Percentiles rank a stretch among this genome's conserved stretches.
Evolutionary conservation across 1,284 basidiomycete genomes (phyloP).

Genomic region (Meripilus lineatus): DNA sequence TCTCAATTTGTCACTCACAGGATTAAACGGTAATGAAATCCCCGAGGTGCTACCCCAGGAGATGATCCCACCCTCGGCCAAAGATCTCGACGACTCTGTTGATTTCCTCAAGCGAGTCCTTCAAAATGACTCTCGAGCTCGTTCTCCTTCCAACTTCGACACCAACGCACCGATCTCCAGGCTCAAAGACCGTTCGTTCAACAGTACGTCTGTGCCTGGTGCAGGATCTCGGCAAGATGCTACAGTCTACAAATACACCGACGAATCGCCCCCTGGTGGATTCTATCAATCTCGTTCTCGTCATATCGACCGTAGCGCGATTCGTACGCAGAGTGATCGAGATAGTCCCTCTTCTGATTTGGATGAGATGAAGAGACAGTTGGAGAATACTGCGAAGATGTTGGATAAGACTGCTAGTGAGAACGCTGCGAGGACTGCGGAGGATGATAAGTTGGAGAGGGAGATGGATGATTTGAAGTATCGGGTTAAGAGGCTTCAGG

Average conservation of each 20-base stretch:
- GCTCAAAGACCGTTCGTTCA: slow-evolving; percentile 70
- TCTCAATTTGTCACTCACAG: slow-evolving; percentile 48
- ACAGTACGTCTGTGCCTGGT: slow-evolving; percentile 44
- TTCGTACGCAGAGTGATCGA: slow-evolving; percentile 72
- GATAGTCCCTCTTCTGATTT: slow-evolving; percentile 74
- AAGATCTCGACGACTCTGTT: slow-evolving; percentile 89
- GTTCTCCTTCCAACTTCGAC: slow-evolving; percentile 48
- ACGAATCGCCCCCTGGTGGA: slow-evolving; percentile 50
- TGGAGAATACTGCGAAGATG: slow-evolving; percentile 79
- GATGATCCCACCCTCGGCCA: slow-evolving; percentile 88
- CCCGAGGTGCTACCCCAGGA: slow-evolving; percentile 96
- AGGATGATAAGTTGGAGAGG: slow-evolving; percentile 86
- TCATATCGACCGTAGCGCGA: slow-evolving; percentile 83
- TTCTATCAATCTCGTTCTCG: slow-evolving; percentile 86
- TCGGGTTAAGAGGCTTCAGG: slow-evolving; percentile 83
- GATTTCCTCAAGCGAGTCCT: slow-evolving; percentile 90
- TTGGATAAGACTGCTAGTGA: slow-evolving; percentile 72
- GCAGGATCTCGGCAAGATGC: slow-evolving; percentile 77
- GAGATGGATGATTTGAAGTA: slow-evolving; percentile 89
- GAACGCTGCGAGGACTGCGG: slow-evolving; percentile 56
- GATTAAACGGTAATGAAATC: slow-evolving; percentile 88
- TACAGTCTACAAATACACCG: slow-evolving; percentile 89
- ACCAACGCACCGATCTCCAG: slow-evolving; percentile 43
- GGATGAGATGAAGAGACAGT: slow-evolving; percentile 81
- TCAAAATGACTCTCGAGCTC: slow-evolving; percentile 75